Evolutionary conservation across 805 yeast species (phyloP), one percentile per base, ranked within the genome.

Genomic region (Huiozyma naganishii): DNA sequence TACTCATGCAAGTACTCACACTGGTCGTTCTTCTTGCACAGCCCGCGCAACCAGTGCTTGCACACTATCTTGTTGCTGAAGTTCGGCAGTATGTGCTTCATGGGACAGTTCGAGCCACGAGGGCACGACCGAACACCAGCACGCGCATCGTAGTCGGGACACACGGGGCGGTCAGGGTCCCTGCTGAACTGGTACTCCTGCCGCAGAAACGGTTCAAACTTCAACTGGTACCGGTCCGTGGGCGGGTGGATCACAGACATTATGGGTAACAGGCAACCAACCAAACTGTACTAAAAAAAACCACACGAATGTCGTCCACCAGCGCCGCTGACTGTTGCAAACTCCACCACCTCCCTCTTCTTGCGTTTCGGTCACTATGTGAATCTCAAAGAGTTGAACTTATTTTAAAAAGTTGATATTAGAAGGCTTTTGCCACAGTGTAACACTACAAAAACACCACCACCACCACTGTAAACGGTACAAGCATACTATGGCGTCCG

Each of bases 1-100:
- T 89, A 89, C 60, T 92, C 99, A 64, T 92, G 99, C 38, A 92
- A 66, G 56, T 86, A 92, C 68, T 92, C 99, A 64, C 99, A 92
- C 52, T 85, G 86, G 53, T 88, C 95, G 41, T 94, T 95, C 69
- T 90, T 90, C 66, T 92, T 92, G 66, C 99, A 92, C 32, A 92
- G 73, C 0, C 99, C 99, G 51, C 97, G 76, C 32, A 92, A 75
- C 99, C 98, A 92, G 69, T 92, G 97, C 71, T 92, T 90, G 62
- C 98, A 92, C 5, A 92, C 98, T 43, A 92, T 86, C 61, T 83
- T 81, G 61, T 81, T 81, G 42, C 73, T 70, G 56, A 76, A 78
- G 39, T 73, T 73, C 42, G 76, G 79, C 41, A 77, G 74, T 32
- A 81, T 81, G 65, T 90, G 97, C 57, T 88, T 84, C 65, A 85